Evolutionary conservation across 495 filamentous ascomycete genomes (phyloP).

Genomic region (Penicillium flavigenum): DNA sequence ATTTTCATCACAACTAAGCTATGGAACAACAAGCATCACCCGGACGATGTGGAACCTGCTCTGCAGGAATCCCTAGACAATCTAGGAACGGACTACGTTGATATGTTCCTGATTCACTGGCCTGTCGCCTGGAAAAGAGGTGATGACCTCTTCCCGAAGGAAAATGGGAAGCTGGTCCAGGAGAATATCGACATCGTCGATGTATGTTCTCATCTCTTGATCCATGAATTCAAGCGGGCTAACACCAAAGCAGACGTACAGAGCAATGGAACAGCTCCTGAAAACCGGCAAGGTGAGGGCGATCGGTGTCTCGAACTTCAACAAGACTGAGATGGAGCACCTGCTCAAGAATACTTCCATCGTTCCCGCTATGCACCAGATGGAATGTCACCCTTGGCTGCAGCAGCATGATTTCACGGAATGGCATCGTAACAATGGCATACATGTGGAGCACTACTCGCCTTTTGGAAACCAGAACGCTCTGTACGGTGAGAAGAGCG

Average conservation of each 20-base stretch:
- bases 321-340: constrained; percentile 63
- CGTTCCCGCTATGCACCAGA: constrained; percentile 65
- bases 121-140: constrained; percentile 53
- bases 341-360: constrained; percentile 59
- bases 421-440: constrained; percentile 55
- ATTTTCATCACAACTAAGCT: constrained; percentile 71
- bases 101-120: constrained; percentile 72
- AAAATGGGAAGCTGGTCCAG: constrained; percentile 45
- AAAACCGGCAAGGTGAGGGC: constrained; percentile 56
- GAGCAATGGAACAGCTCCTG: constrained; percentile 62
- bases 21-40: constrained; percentile 67
- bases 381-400: constrained; percentile 62
- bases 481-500: constrained; percentile 51
- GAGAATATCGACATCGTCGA: constrained; percentile 52
- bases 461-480: constrained; percentile 72
- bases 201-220: constrained; percentile 30
- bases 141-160: constrained; percentile 42
- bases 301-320: constrained; percentile 81
- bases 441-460: constrained; percentile 65
- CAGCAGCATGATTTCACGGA: constrained; percentile 59
- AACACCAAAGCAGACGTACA: constrained; percentile 51
- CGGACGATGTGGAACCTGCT: constrained; percentile 59
- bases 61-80: constrained; percentile 60
- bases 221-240: not conserved
- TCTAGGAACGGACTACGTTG: constrained; percentile 63